phyloP scores from a whole-genome alignment of 2,329 filamentous ascomycete species.

The Aureobasidium sp. region DNA sequence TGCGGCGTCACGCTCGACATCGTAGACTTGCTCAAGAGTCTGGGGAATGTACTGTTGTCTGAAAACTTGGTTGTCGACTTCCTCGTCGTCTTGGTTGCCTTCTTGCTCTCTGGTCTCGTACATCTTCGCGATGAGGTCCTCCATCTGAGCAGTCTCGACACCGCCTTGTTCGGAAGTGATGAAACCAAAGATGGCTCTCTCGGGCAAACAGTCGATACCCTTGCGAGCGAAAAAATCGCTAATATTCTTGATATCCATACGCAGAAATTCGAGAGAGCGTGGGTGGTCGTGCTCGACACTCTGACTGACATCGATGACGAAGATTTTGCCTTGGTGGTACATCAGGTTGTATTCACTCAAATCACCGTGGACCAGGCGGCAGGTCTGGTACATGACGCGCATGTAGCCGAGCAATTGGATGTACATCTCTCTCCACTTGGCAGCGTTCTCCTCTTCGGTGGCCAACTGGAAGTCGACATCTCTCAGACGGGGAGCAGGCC shows the following conservation, averaged over 20 bases:
- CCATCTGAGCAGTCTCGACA: constrained; percentile 53
- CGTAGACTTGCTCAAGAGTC: constrained; percentile 90
- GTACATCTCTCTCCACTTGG: constrained; percentile 71
- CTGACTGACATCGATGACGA: constrained; percentile 96
- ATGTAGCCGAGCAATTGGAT: constrained; percentile 78
- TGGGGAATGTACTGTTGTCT: constrained; percentile 94
- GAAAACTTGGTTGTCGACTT: constrained; percentile 86
- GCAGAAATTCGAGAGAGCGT: constrained; percentile 79
- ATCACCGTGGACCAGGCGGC: constrained; percentile 88
- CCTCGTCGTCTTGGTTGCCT: constrained; percentile 47
- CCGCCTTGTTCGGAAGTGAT: constrained; percentile 56
- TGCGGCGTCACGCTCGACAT: constrained; percentile 83
- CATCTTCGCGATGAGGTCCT: constrained; percentile 55
- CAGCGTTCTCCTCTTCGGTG: constrained; percentile 45
- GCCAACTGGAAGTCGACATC: constrained; percentile 64
- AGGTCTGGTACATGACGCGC: constrained; percentile 87
- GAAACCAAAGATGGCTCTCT: constrained; percentile 76
- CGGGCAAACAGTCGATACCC: constrained; percentile 69
- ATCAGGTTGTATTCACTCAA: constrained; percentile 97
- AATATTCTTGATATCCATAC: constrained; percentile 98
- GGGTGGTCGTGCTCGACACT: constrained; percentile 96
- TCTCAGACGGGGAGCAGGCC: constrained; percentile 78
- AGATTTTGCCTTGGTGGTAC: constrained; percentile 72
- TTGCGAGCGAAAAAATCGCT: constrained; percentile 85
- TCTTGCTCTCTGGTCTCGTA: constrained; percentile 48